Evolutionary conservation across 129 eudicot genomes (phyloP).

Genomic region (Escallonia herrerae): DNA sequence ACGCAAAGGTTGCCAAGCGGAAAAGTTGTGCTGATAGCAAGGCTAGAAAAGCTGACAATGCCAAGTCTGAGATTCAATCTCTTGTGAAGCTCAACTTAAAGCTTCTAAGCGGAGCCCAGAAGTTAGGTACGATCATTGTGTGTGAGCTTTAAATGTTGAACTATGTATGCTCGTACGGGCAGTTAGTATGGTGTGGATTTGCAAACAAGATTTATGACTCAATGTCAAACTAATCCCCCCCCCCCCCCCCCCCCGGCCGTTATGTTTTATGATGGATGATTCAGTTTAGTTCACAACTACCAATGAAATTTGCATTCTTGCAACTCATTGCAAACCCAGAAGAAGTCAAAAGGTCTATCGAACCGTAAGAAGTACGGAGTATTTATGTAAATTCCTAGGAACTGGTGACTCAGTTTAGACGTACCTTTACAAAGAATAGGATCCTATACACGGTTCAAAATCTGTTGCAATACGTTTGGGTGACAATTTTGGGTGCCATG

Average conservation of each 20-base stretch:
- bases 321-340: no score
- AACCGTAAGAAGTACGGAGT: no score
- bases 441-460: neutral
- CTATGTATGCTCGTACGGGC: neutral
- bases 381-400: no score
- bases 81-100: slow-evolving; percentile 90
- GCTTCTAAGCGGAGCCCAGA: slow-evolving; percentile 44
- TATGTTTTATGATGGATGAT: no score
- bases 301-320: no score
- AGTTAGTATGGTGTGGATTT: neutral
- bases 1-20: slow-evolving; percentile 6
- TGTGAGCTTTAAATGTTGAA: neutral
- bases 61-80: slow-evolving; percentile 81
- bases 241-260: no score
- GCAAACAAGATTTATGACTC: no score
- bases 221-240: no score
- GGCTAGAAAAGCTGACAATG: slow-evolving; percentile 24
- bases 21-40: slow-evolving; percentile 16
- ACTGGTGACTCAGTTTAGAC: no score
- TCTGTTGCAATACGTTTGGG: neutral
- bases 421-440: neutral
- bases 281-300: no score
- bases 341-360: no score
- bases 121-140: slow-evolving; percentile 46
- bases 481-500: neutral